A percentile compares a stretch with the other conserved stretches of the same genome.
Evolutionary conservation across 345 rosid species (phyloP).

Genomic region (Syzygium aqueum): DNA sequence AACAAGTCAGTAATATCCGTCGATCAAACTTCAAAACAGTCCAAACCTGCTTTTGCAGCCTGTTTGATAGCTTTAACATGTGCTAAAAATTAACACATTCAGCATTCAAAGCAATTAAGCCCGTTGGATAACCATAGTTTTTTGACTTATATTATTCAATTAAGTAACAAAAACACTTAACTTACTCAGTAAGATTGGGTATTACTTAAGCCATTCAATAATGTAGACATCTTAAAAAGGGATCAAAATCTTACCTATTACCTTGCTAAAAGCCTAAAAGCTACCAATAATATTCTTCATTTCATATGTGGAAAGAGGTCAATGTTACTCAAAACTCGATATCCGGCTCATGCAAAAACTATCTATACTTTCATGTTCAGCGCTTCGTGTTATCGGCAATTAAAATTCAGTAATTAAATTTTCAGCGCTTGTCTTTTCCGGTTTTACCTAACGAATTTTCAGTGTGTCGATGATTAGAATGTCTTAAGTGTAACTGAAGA

Average conservation of each 20-base stretch:
- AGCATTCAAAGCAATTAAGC: neutral
- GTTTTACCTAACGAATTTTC: neutral
- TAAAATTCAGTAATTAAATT: neutral
- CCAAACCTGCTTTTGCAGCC: neutral
- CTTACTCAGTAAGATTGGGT: neutral
- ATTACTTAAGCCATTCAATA: neutral
- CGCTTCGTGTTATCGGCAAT: neutral
- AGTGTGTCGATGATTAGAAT: neutral
- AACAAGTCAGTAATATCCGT: neutral
- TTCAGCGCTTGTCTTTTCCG: neutral
- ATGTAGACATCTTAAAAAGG: neutral
- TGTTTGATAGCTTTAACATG: neutral
- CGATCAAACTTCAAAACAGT: neutral
- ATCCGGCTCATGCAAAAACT: neutral
- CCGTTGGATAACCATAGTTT: neutral
- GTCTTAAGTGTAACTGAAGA: neutral
- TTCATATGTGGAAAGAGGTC: neutral
- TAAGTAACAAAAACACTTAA: neutral
- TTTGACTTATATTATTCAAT: neutral
- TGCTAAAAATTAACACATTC: neutral
- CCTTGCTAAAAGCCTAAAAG: neutral
- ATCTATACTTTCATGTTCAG: neutral
- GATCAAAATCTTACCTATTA: neutral
- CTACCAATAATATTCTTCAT: neutral
- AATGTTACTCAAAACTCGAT: neutral